Conservation (phyloP, 257 asterid genomes). For the Hygrophila difformis region DNA sequence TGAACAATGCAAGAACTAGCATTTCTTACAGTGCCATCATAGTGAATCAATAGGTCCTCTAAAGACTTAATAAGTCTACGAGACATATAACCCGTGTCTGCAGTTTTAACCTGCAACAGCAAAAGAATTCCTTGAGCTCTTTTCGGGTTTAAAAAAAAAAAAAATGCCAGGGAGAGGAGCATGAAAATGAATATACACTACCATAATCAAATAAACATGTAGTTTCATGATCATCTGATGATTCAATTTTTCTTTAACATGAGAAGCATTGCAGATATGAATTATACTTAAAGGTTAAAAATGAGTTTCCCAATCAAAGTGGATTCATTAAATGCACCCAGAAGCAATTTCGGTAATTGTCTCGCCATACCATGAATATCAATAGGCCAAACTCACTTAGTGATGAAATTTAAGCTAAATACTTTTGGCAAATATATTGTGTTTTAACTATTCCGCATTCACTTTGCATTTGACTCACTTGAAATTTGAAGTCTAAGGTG, state of each 20-base stretch:
- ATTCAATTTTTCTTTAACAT: no score
- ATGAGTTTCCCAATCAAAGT: no score
- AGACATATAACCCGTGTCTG: slow-evolving; percentile 96
- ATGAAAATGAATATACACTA: neutral
- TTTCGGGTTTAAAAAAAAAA: slow-evolving; percentile 4
- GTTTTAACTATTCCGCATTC: neutral
- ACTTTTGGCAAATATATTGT: no score
- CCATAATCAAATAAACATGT: no score
- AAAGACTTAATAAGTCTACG: slow-evolving; percentile 94
- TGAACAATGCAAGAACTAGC: slow-evolving; percentile 81
- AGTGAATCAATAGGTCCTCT: slow-evolving; percentile 75
- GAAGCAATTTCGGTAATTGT: no score
- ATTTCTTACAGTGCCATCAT: slow-evolving; percentile 85
- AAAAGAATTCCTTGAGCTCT: slow-evolving; percentile 5
- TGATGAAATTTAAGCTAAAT: no score
- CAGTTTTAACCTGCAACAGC: slow-evolving; percentile 84
- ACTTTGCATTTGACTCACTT: neutral
- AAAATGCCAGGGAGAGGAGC: slow-evolving; percentile 1
- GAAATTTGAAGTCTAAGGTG: neutral
- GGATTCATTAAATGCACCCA: no score
- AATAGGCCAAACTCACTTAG: no score
- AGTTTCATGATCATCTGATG: no score
- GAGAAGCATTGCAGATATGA: no score
- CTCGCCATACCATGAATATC: no score
- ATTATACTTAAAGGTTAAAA: no score